Conservation (phyloP, 768 basidiomycete species). For the Mycena floridula region DNA sequence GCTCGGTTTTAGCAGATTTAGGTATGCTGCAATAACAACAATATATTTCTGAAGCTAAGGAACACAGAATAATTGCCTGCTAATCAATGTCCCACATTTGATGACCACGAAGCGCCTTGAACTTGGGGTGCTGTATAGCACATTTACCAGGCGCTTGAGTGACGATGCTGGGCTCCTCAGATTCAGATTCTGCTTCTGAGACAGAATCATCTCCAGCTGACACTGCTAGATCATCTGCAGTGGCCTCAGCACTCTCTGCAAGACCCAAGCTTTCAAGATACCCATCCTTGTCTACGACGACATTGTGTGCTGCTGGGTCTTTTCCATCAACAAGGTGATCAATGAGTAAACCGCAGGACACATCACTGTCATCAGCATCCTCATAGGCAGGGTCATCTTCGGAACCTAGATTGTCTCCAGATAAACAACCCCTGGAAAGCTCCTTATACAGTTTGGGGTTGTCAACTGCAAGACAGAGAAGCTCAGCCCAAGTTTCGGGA, state of each 20-base stretch:
- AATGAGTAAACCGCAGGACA: background rate
- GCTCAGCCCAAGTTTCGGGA: conserved; percentile 6
- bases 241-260: background rate
- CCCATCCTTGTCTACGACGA: background rate
- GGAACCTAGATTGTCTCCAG: background rate
- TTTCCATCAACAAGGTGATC: background rate
- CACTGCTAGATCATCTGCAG: background rate
- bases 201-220: too few relatives aligned
- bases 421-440: background rate
- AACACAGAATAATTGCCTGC: too few relatives aligned
- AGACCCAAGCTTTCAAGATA: background rate
- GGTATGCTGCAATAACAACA: too few relatives aligned
- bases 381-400: background rate
- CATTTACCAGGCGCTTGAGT: too few relatives aligned
- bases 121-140: too few relatives aligned
- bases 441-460: conserved; percentile 4
- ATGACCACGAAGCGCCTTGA: too few relatives aligned
- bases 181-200: too few relatives aligned
- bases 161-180: too few relatives aligned
- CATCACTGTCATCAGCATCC: background rate
- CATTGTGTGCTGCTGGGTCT: background rate
- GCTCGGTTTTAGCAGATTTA: too few relatives aligned
- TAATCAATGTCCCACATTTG: too few relatives aligned
- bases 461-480: conserved; percentile 9
- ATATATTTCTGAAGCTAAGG: too few relatives aligned